Base-by-base conservation (phyloP, 2,329 filamentous ascomycete genomes). In the Sordariomycetes sp. region DNA sequence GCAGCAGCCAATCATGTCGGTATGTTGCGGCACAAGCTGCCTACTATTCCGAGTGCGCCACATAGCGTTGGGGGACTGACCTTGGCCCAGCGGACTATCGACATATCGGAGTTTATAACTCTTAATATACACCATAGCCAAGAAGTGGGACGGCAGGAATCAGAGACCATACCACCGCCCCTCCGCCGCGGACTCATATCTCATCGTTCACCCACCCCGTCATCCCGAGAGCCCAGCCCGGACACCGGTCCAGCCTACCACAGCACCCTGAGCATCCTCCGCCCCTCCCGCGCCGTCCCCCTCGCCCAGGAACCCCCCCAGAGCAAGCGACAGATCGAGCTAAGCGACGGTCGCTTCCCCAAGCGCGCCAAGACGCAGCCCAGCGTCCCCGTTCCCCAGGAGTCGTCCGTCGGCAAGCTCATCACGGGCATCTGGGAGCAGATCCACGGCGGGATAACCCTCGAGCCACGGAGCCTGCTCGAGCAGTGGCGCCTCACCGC, bases 371-470 rank as follows among this genome's bases (percentile, higher is more conserved):
- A 65, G 53, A 55, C 60, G 16, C 61, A 65, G 54, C 55, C 61
- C 60, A 72, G 72, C 1, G 69, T 43, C 46, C 48, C 56, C n/a
- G 48, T 53, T 3, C 25, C 56, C 2, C 50, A 54, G 32, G 53
- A 40, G 35, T 54, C 53, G 6, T 54, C 67, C 0, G 57, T 70
- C 37, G 64, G 65, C 52, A 70, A 69, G 60, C 65, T 70, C 48
- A 66, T 70, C 50, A 59, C 64, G 20, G 66, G 66, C 18, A 64
- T 70, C n/a, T 70, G 68, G 68, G 68, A 69, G 56, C 68, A 69
- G 59, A 65, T 70, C 50, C 67, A 69, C 59, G 65, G 65, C 40
- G 66, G 66, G 40, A 60, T 66, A 57, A 64, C 58, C 28, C 61
- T 69, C 11, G 65, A 69, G 46, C 66, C 67, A 2, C 65, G 64